Base-by-base conservation (phyloP, 192 early-diverging fungal species). In the Spizellomyces punctatus region DNA sequence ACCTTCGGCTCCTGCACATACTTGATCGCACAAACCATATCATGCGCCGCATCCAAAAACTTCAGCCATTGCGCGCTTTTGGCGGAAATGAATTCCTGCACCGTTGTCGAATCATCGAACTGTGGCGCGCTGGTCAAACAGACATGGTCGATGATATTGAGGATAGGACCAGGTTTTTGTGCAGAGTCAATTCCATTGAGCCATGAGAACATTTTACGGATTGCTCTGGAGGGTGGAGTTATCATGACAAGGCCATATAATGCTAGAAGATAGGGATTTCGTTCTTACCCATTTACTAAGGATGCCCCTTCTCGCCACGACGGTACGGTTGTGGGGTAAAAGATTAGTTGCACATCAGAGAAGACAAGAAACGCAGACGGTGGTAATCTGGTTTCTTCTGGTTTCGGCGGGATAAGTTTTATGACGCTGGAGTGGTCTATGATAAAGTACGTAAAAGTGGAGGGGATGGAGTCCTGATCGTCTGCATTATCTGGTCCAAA, bases 281-380 rank as follows among this genome's bases (percentile, higher is more conserved):
- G 1, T 36, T 36, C 27, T 56, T 56, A 56, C 54, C 54, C 22
- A 22, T 56, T 56, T 22, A 56, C 54, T 56, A 19, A n/a, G 6
- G 54, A n/a, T 7, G 54, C 54, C 5, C 54, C 54, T 19, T 56
- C 54, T 56, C n/a, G 6, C 54, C 54, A 56, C 7, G n/a, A 22
- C 54, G 6, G n/a, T 56, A 7, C 54, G 7, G 54, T 56, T 56
- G 4, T n/a, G n/a, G 54, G 54, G n/a, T 22, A 19, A 22, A 56
- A 56, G n/a, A 56, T 19, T n/a, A 56, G 54, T 22, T 56, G 54
- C n/a, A 56, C 54, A 22, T n/a, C n/a, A 56, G 54, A 22, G 54
- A 56, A 56, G n/a, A 56, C 54, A 56, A 56, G 22, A 22, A 56
- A 19, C 5, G n/a, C 54, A 7, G n/a, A 19, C 0, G 54, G 54